Evolutionary conservation across 768 basidiomycete species (phyloP).

Genomic region (Russula earlei): DNA sequence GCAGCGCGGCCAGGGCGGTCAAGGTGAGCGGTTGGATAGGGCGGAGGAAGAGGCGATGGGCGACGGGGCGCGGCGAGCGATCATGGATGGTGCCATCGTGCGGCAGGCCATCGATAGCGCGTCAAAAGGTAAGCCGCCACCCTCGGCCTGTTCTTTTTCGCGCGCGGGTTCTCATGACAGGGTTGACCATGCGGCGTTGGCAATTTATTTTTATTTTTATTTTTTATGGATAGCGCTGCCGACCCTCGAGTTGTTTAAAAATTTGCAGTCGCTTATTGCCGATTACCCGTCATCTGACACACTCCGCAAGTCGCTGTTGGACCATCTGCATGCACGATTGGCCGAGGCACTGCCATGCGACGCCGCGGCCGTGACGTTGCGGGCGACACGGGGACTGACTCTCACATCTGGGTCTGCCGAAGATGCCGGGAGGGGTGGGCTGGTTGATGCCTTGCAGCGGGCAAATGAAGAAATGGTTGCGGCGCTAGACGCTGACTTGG

Average conservation of each 20-base stretch:
- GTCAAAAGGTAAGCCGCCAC: slow-evolving; percentile 48
- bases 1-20: slow-evolving; percentile 12
- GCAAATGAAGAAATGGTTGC: slow-evolving; percentile 43
- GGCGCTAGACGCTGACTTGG: slow-evolving; percentile 14
- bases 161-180: no score
- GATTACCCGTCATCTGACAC: slow-evolving; percentile 34
- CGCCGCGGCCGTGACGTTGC: slow-evolving; percentile 31
- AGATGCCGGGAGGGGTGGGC: slow-evolving; percentile 36
- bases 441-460: slow-evolving; percentile 46
- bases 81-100: slow-evolving; percentile 75
- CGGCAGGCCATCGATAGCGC: slow-evolving; percentile 70
- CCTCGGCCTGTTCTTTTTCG: background rate
- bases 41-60: slow-evolving; percentile 37
- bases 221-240: slow-evolving; percentile 30
- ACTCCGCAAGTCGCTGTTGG: slow-evolving; percentile 34
- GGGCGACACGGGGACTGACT: slow-evolving; percentile 29
- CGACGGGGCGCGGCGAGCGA: slow-evolving; percentile 49
- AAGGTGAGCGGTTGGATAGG: slow-evolving; percentile 25
- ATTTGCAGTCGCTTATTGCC: slow-evolving; percentile 35
- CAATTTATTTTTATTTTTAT: background rate
- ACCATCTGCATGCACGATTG: slow-evolving; percentile 37
- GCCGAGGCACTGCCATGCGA: slow-evolving; percentile 29
- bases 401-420: slow-evolving; percentile 15
- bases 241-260: slow-evolving; percentile 32
- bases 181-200: no score